phyloP scores from a whole-genome alignment of 331 rosid species.

The Rosa hybrid region DNA sequence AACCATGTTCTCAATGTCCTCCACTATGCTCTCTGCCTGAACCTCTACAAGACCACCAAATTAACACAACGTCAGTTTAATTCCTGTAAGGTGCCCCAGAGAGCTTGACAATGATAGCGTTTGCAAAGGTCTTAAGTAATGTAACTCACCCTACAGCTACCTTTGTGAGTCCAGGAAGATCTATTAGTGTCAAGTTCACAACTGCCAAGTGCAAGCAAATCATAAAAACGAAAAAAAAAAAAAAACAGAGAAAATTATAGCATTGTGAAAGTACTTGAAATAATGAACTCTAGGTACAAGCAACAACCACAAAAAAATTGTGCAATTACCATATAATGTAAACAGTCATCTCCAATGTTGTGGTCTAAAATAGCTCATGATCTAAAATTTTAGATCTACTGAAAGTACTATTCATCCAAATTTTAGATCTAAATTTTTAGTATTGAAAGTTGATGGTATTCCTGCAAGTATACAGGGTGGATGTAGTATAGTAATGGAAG shows the following conservation, averaged over 20 bases:
- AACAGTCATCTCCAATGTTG: too few relatives aligned
- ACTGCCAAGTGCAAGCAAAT: slow-evolving; percentile 32
- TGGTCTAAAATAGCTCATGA: too few relatives aligned
- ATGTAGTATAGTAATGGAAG: too few relatives aligned
- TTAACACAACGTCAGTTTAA: slow-evolving; percentile 20
- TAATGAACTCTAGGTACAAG: not conserved
- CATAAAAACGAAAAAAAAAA: not conserved
- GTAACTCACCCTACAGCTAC: slow-evolving; percentile 54
- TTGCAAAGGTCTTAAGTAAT: not conserved
- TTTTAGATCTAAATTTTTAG: too few relatives aligned
- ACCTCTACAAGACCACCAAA: slow-evolving; percentile 41
- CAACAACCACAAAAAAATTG: too few relatives aligned
- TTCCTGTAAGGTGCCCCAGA: not conserved
- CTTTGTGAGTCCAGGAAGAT: slow-evolving; percentile 60
- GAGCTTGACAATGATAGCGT: not conserved
- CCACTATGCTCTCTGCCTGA: slow-evolving; percentile 46
- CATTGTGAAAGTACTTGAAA: not conserved
- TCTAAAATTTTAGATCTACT: too few relatives aligned
- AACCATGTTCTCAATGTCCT: slow-evolving; percentile 53
- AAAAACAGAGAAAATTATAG: not conserved
- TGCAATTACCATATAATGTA: not conserved
- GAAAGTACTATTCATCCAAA: too few relatives aligned
- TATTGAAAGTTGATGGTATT: too few relatives aligned
- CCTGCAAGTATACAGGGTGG: too few relatives aligned
- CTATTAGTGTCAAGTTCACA: slow-evolving; percentile 50